Evolutionary conservation across 176 grass and related monocot genomes (phyloP), one percentile per base, ranked within the genome.

Genomic region (Oryza longistaminata): DNA sequence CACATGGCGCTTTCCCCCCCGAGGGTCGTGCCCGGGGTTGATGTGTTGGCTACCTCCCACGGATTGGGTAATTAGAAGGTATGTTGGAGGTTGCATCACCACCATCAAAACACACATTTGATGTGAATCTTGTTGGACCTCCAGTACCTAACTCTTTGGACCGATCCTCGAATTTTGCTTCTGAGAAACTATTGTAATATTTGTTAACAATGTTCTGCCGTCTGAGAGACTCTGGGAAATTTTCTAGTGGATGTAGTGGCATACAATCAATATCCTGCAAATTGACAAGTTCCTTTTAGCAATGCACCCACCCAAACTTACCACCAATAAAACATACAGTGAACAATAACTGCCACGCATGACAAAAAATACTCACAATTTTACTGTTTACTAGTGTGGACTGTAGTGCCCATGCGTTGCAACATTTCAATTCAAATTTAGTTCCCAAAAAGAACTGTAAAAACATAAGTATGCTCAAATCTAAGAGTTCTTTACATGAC

Each of bases 191-290:
- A 66, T 50, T 89, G 85, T 83, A 88, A 60, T 92, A 92, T 82
- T 87, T 86, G 17, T 84, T 92, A 31, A 71, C 16, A 76, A 89
- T 46, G 31, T 88, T 92, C 82, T 91, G 88, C 55, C 61, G 75
- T 89, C 86, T 92, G 73, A 96, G 81, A 81, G 89, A 74, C 70
- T 94, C 91, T 16, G 96, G 93, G 62, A 96, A 90, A 90, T 96
- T 99, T 86, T 96, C 93, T 37, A 92, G 74, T 46, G 96, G 91
- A 86, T 96, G 86, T 39, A 96, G 74, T 78, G 96, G 93, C 93
- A 96, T 94, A 75, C 93, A 99, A 79, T 99, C 96, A 60, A 99
- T 92, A 86, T 99, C 96, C 96, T 99, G 95, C 76, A 88, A 90
- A 35, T 49, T 64, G 64, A 75, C 19, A 76, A 85, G 9, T 42